phyloP scores from a whole-genome alignment of 257 asterid genomes.

The Orobanche coerulescens region DNA sequence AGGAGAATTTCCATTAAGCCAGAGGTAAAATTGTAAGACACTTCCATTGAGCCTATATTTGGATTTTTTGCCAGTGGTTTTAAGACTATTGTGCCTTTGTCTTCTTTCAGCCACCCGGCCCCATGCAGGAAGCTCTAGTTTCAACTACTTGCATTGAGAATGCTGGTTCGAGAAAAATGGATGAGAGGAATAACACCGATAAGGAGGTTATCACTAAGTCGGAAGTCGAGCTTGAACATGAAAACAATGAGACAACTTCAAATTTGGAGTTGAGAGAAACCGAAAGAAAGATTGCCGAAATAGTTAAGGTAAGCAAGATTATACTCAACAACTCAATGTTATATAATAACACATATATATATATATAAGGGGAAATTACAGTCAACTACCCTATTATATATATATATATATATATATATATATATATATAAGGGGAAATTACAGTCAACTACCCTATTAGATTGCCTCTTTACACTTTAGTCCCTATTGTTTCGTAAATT shows the following conservation, averaged over 20 bases:
- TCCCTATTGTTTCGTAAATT: too few species aligned
- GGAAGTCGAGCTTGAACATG: conserved; percentile 16
- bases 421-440: too few species aligned
- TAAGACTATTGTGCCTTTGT: conserved; percentile 12
- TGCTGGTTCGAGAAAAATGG: conserved; percentile 21
- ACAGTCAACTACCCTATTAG: too few species aligned
- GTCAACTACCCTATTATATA: too few species aligned
- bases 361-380: too few species aligned
- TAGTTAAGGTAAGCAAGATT: conserved; percentile 25
- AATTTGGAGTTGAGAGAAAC: conserved; percentile 5
- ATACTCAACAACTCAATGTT: background rate
- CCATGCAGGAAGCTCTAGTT: conserved; percentile 23
- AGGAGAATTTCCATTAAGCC: conserved; percentile 12
- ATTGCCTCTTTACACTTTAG: too few species aligned
- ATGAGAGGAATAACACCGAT: conserved; percentile 10
- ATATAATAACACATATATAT: too few species aligned
- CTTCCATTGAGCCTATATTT: background rate
- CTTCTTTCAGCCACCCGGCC: conserved; percentile 22
- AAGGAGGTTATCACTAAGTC: conserved; percentile 16
- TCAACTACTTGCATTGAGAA: conserved; percentile 10
- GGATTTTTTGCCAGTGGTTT: background rate
- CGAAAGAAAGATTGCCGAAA: conserved; percentile 19
- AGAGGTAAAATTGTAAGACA: conserved; percentile 18
- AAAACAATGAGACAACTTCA: conserved; percentile 22
- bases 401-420: too few species aligned